A percentile compares a stretch with the other conserved stretches of the same genome.
These are phyloP conservation scores for Eucalyptus virginea DNA, from an alignment of 345 rosid genomes.

Conservation along the genomic window DNA sequence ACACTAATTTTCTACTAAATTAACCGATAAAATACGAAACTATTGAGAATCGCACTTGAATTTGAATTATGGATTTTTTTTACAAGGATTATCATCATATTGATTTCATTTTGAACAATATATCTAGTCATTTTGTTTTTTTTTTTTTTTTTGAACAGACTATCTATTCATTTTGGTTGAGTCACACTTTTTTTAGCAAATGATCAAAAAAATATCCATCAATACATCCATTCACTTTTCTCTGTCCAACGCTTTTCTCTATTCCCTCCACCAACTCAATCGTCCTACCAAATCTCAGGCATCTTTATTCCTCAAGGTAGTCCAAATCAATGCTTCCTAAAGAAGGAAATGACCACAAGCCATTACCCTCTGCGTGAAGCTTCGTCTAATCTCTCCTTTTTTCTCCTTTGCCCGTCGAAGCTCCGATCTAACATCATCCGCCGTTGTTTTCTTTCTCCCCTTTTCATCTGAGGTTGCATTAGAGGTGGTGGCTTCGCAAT, in stretches of 20 bases:
- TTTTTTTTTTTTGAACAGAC: too few species aligned
- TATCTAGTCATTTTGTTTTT: neutral
- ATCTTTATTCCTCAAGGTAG: neutral
- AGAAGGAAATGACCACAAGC: neutral
- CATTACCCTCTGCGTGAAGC: neutral
- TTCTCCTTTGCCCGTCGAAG: neutral
- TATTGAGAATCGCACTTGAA: neutral
- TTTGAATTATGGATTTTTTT: neutral
- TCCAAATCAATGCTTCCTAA: neutral
- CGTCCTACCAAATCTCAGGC: neutral
- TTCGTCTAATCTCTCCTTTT: neutral
- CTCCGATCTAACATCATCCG: neutral
- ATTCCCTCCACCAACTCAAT: neutral
- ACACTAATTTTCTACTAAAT: neutral
- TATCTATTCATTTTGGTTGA: neutral
- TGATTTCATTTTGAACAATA: neutral
- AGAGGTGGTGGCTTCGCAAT: neutral
- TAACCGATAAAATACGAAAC: accelerated
- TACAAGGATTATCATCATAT: neutral
- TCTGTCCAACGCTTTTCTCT: neutral
- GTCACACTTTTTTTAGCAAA: neutral
- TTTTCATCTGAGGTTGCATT: neutral
- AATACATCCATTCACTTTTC: neutral
- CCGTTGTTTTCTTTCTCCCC: neutral
- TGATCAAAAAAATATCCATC: neutral